Evolutionary conservation across 495 filamentous ascomycete species (phyloP), one percentile per base, ranked within the genome.

Genomic region (Podospora australis): DNA sequence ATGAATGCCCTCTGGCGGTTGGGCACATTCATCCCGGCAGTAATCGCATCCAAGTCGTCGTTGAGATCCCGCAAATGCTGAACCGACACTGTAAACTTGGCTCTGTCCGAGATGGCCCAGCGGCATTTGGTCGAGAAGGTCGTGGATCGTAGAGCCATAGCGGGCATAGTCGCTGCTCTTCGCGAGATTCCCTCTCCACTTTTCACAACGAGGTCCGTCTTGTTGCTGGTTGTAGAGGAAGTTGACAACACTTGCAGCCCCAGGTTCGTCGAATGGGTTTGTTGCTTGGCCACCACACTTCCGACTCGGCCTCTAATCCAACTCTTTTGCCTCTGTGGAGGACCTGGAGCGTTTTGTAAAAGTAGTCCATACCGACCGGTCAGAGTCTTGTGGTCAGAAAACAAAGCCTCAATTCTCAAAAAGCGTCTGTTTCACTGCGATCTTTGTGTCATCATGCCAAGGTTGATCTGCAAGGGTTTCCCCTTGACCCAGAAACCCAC

Each of bases 41-140:
- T n/a, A n/a, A n/a, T n/a, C n/a, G n/a, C 20, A 13, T 47, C 44
- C 4, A 47, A 30, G 8, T 39, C 30, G n/a, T 47, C 44, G 32
- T 26, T 47, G 14, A 47, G 38, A 32, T 47, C 30, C 13, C 38
- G 35, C 20, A 47, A 17, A n/a, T 47, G 30, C n/a, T 26, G 20
- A 4, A 47, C 44, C n/a, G 38, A 13, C 1, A 24, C 44, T 0
- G 29, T 32, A 19, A 47, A 47, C 2, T 24, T 47, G 2, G 7
- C 11, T 11, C 23, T 23, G 24, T 47, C 44, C 2, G 19, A 8
- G n/a, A 39, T 30, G 2, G 44, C 32, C 44, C 44, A 47, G n/a
- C n/a, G 5, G 44, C 44, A 11, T 10, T n/a, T 21, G 30, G 2
- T 2, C 13, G 3, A 1, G 11, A 2, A 17, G 14, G 20, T 3